A percentile compares a stretch with the other conserved stretches of the same genome.
These are phyloP conservation scores for Glaciozyma martinii DNA, from an alignment of 768 basidiomycete species.

Conservation along the genomic window DNA sequence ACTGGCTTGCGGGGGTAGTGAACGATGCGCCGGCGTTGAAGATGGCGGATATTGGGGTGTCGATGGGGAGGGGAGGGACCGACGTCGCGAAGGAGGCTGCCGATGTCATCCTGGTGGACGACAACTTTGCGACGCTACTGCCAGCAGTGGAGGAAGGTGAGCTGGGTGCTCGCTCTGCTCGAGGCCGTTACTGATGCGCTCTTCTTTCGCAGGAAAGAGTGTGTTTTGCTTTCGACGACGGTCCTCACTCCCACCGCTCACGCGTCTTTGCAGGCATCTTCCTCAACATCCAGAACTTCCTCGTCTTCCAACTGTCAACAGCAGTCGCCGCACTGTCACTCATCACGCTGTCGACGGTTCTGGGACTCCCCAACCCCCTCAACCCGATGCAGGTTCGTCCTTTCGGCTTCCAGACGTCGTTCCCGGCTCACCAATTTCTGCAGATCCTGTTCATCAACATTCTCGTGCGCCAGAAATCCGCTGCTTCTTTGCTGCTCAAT, in stretches of 20 bases:
- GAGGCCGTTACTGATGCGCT: background rate
- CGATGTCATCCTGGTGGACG: constrained; percentile 91
- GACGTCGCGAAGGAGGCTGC: constrained; percentile 98
- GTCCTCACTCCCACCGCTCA: constrained; percentile 21
- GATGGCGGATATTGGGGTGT: constrained; percentile 95
- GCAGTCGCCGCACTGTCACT: constrained; percentile 93
- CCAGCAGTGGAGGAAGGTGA: constrained; percentile 56
- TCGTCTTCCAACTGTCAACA: constrained; percentile 92
- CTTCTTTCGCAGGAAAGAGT: background rate
- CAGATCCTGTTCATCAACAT: constrained; percentile 98
- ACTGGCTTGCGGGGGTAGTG: constrained; percentile 44
- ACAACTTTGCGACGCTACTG: constrained; percentile 89
- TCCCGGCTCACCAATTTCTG: background rate
- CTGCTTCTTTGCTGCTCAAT: background rate
- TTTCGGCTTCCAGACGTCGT: background rate
- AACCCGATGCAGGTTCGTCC: constrained; percentile 69
- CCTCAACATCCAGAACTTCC: constrained; percentile 97
- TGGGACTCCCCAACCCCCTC: constrained; percentile 80
- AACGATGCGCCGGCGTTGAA: constrained; percentile 95
- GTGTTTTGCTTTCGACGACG: background rate
- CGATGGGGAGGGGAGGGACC: constrained; percentile 97
- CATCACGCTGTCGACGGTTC: constrained; percentile 85
- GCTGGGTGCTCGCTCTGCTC: constrained; percentile 37
- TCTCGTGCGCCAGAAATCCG: constrained; percentile 48
- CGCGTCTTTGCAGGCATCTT: constrained; percentile 83